Conservation (phyloP, 768 basidiomycete species). For the Podaxis carcinomalis region DNA sequence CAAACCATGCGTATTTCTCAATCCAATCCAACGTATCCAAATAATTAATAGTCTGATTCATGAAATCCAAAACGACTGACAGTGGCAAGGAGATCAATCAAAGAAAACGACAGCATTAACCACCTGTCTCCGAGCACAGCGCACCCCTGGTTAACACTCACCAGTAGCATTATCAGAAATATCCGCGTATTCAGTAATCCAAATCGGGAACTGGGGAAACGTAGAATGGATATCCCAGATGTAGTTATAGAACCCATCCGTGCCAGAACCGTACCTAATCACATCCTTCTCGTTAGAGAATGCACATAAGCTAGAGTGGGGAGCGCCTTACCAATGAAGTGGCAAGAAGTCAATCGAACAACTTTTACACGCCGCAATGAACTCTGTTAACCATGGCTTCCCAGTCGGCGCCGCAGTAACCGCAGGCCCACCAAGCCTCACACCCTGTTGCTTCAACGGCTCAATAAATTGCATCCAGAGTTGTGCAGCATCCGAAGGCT, state of each 20-base stretch:
- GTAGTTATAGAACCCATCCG: slow-evolving; percentile 50
- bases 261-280: slow-evolving; percentile 53
- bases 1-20: slow-evolving; percentile 67
- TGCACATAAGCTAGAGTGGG: neutral
- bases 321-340: slow-evolving; percentile 37
- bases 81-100: neutral
- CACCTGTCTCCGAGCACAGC: neutral
- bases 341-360: slow-evolving; percentile 49
- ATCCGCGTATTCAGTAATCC: slow-evolving; percentile 65
- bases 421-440: slow-evolving; percentile 56
- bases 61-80: slow-evolving; percentile 45
- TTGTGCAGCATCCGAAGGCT: slow-evolving; percentile 39
- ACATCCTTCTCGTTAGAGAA: neutral
- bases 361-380: slow-evolving; percentile 45
- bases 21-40: slow-evolving; percentile 54
- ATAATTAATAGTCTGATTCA: slow-evolving; percentile 53
- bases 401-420: slow-evolving; percentile 49
- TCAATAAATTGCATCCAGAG: slow-evolving; percentile 57
- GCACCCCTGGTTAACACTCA: slow-evolving; percentile 15
- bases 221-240: slow-evolving; percentile 47
- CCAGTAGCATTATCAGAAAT: slow-evolving; percentile 42
- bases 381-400: slow-evolving; percentile 49
- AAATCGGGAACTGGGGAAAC: slow-evolving; percentile 48
- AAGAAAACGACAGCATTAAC: neutral
- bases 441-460: slow-evolving; percentile 44